These are phyloP conservation scores for Thraustochytrium sp. DNA, from an alignment of 352 stramenopile species.

Conservation along the genomic window DNA sequence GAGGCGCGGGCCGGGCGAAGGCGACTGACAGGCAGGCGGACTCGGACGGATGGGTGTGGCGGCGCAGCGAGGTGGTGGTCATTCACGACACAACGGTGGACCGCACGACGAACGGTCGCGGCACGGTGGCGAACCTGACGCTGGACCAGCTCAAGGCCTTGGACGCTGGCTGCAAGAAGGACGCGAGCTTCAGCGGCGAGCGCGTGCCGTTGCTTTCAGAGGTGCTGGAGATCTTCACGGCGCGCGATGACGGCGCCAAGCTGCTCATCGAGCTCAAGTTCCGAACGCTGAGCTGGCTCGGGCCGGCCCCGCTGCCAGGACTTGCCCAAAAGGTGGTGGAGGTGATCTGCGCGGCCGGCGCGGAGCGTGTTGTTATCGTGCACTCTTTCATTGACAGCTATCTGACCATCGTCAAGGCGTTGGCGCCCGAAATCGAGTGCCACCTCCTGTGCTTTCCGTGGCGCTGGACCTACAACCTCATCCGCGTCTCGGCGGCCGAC, in stretches of 20 bases:
- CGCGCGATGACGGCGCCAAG: not conserved
- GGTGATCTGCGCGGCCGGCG: not conserved
- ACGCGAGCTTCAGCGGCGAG: not conserved
- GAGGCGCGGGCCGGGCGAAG: no score
- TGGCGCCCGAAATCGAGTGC: not conserved
- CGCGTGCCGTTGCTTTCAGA: not conserved
- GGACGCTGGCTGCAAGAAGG: not conserved
- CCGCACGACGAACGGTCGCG: not conserved
- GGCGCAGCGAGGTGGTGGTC: not conserved
- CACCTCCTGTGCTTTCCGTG: not conserved
- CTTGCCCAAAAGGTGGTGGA: not conserved
- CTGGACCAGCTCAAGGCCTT: not conserved
- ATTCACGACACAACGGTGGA: slow-evolving; percentile 7
- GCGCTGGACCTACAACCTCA: not conserved
- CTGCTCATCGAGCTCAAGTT: slow-evolving; percentile 30
- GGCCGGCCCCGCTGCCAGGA: not conserved
- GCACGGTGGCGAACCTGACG: not conserved
- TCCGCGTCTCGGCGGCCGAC: not conserved
- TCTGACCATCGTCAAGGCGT: not conserved
- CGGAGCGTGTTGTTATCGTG: not conserved
- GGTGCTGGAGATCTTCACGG: not conserved
- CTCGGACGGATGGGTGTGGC: no score
- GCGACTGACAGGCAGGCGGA: no score
- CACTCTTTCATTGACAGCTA: slow-evolving; percentile 6
- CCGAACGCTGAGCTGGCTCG: not conserved